A percentile compares a stretch with the other conserved stretches of the same genome.
Evolutionary conservation across 345 rosid genomes (phyloP).

Genomic region (Brassica nigra): DNA sequence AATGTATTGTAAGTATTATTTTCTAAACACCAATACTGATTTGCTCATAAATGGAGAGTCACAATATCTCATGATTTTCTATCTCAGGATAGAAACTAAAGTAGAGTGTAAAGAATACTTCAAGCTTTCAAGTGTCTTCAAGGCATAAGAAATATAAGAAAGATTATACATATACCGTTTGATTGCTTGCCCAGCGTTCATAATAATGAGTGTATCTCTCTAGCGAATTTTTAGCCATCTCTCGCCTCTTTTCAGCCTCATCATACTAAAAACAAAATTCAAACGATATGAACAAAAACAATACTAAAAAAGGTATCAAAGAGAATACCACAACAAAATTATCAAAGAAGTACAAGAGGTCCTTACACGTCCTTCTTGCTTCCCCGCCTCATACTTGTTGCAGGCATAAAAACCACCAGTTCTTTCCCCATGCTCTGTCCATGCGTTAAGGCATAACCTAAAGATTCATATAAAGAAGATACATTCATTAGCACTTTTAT

Average conservation of each 20-base stretch:
- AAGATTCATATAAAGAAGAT: slow-evolving; percentile 11
- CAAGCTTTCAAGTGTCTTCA: background rate
- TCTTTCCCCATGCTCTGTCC: slow-evolving; percentile 45
- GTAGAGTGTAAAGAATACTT: background rate
- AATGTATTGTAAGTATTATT: background rate
- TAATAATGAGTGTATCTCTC: slow-evolving; percentile 47
- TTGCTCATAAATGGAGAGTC: too few relatives aligned
- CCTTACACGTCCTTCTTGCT: slow-evolving; percentile 86
- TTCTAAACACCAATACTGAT: background rate
- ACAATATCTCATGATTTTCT: too few relatives aligned
- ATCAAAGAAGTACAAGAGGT: slow-evolving; percentile 30
- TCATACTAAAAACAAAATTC: slow-evolving; percentile 20
- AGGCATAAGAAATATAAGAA: background rate
- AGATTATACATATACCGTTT: slow-evolving; percentile 20
- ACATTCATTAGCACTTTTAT: slow-evolving; percentile 15
- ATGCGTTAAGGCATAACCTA: slow-evolving; percentile 44
- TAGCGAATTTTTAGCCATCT: slow-evolving; percentile 39
- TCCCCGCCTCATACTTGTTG: slow-evolving; percentile 66
- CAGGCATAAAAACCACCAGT: slow-evolving; percentile 47
- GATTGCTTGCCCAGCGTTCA: slow-evolving; percentile 46
- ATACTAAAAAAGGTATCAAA: background rate
- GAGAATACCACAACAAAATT: slow-evolving; percentile 8
- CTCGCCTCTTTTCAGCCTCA: slow-evolving; percentile 43
- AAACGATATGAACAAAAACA: slow-evolving; percentile 15
- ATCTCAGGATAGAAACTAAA: too few relatives aligned